Percentiles rank a stretch among this genome's conserved stretches.
phyloP scores from a whole-genome alignment of 2,329 filamentous ascomycete genomes.

The Ophiostoma sp. region DNA sequence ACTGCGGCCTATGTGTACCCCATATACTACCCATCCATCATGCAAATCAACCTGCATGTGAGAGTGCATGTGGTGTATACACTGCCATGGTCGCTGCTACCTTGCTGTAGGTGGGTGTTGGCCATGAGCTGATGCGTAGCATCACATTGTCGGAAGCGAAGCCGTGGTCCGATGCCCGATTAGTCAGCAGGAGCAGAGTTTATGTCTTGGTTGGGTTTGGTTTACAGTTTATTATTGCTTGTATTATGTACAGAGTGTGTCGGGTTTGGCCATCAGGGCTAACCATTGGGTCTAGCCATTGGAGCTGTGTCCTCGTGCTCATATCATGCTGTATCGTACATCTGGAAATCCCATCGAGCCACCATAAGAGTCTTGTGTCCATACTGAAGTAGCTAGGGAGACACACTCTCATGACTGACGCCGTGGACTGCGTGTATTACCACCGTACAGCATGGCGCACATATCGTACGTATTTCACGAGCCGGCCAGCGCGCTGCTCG shows the following conservation, averaged over 20 bases:
- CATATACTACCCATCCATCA: not conserved
- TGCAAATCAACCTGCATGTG: not conserved
- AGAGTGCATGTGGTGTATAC: not conserved
- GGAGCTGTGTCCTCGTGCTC: too few species aligned
- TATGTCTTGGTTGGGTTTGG: not conserved
- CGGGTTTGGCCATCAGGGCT: too few species aligned
- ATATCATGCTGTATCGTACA: too few species aligned
- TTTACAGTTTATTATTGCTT: not conserved
- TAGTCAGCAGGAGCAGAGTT: not conserved
- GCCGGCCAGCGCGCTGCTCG: not conserved
- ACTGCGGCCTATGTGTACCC: not conserved
- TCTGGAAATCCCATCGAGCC: too few species aligned
- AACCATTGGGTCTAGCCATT: too few species aligned
- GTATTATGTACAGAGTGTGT: too few species aligned
- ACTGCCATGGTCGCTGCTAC: not conserved
- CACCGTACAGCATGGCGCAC: not conserved
- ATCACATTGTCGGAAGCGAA: not conserved
- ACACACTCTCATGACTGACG: not conserved
- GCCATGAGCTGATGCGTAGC: not conserved
- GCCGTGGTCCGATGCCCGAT: not conserved
- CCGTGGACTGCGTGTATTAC: not conserved
- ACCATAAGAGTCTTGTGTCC: too few species aligned
- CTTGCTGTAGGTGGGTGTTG: not conserved
- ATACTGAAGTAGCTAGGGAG: too few species aligned
- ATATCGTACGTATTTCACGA: not conserved